A percentile compares a stretch with the other conserved stretches of the same genome.
These are phyloP conservation scores for Gnomoniopsis smithogilvyi DNA, from an alignment of 2,329 filamentous ascomycete genomes.

Conservation along the genomic window DNA sequence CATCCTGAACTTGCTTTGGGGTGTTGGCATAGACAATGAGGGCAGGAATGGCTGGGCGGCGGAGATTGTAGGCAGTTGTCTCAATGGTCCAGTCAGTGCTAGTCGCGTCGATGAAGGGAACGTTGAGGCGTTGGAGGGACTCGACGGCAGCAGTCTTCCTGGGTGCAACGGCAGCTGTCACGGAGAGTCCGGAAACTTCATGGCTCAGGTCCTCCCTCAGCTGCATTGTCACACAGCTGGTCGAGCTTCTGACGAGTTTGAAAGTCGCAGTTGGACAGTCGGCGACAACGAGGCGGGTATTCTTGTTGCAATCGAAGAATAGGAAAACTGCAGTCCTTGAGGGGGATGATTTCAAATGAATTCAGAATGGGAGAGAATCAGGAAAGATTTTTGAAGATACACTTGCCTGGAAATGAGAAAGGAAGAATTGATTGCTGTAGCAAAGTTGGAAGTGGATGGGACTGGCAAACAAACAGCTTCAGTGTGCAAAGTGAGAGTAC, in stretches of 20 bases:
- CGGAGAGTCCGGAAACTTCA: too few species aligned
- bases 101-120: conserved; percentile 16
- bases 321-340: too few species aligned
- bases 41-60: conserved; percentile 34
- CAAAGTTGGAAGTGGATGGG: too few species aligned
- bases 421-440: too few species aligned
- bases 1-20: conserved; percentile 40
- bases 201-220: background rate
- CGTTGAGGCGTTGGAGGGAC: conserved; percentile 3
- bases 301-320: too few species aligned
- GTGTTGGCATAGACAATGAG: conserved; percentile 42
- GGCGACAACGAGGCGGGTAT: too few species aligned
- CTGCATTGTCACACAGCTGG: background rate
- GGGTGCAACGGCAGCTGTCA: background rate
- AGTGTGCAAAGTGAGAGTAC: too few species aligned
- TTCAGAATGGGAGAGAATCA: too few species aligned
- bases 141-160: background rate
- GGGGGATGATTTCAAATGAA: too few species aligned
- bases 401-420: too few species aligned
- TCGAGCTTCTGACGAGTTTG: background rate
- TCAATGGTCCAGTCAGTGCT: conserved; percentile 32
- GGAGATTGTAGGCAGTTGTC: conserved; percentile 29
- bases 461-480: too few species aligned
- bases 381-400: too few species aligned
- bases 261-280: background rate